These are phyloP conservation scores for Claviceps africana DNA, from an alignment of 2,329 filamentous ascomycete species.

Conservation along the genomic window DNA sequence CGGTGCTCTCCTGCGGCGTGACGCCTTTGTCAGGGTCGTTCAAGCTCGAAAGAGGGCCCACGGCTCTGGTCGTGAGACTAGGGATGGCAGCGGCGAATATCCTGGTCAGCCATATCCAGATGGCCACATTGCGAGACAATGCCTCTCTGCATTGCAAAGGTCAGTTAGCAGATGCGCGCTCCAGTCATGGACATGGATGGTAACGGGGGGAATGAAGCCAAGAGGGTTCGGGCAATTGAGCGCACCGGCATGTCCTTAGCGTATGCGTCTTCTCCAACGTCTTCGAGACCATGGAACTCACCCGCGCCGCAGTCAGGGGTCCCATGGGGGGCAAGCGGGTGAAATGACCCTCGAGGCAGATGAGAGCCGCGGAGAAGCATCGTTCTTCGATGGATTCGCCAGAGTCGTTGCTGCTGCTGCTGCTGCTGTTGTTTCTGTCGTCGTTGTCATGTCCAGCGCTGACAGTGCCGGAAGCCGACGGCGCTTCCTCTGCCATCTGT, in stretches of 20 bases:
- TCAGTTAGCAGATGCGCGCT: slow-evolving; percentile 7
- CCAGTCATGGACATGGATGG: neutral
- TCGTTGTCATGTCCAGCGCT: slow-evolving; percentile 10
- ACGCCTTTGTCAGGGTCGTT: slow-evolving; percentile 41
- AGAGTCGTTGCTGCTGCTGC: neutral
- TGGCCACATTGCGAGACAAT: slow-evolving; percentile 46
- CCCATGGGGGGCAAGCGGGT: slow-evolving; percentile 43
- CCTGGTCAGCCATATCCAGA: slow-evolving; percentile 51
- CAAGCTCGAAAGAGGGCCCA: slow-evolving; percentile 39
- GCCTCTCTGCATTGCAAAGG: slow-evolving; percentile 30
- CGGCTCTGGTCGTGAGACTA: slow-evolving; percentile 43
- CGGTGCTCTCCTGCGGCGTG: slow-evolving; percentile 47
- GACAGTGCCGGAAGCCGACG: slow-evolving; percentile 7
- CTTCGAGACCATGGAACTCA: slow-evolving; percentile 43
- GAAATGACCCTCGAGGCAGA: slow-evolving; percentile 49
- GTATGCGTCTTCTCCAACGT: slow-evolving; percentile 52
- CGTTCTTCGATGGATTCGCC: slow-evolving; percentile 47
- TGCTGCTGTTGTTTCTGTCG: slow-evolving; percentile 5
- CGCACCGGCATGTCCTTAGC: slow-evolving; percentile 44
- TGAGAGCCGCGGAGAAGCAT: slow-evolving; percentile 45
- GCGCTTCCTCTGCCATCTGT: slow-evolving; percentile 13
- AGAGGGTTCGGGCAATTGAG: neutral
- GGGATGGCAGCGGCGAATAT: slow-evolving; percentile 49
- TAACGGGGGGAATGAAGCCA: neutral
- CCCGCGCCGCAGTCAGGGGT: slow-evolving; percentile 37